These are phyloP conservation scores for Ganoderma multipileum DNA, from an alignment of 1,284 basidiomycete species.

Conservation along the genomic window DNA sequence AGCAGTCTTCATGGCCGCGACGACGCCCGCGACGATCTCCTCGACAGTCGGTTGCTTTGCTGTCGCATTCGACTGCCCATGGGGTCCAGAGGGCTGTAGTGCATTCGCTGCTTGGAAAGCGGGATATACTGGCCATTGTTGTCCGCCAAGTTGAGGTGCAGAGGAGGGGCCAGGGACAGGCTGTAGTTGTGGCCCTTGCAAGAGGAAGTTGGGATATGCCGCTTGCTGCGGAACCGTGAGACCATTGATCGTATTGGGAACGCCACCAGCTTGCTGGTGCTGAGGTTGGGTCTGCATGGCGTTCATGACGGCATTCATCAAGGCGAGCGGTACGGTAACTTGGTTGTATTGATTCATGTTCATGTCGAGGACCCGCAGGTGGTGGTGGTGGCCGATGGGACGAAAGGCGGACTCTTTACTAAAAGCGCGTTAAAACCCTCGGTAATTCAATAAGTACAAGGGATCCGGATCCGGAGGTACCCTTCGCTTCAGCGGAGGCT, in stretches of 20 bases:
- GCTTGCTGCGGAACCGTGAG: background rate
- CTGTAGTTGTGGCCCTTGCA: background rate
- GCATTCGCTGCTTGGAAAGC: background rate
- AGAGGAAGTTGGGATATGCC: background rate
- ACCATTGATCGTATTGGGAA: background rate
- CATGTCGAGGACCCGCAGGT: background rate
- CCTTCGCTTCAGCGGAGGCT: background rate
- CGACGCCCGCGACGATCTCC: background rate
- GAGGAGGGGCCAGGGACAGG: background rate
- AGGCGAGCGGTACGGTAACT: constrained; percentile 1
- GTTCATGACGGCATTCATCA: background rate
- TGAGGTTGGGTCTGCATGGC: background rate
- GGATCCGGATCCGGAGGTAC: too few species aligned
- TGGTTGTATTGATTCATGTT: constrained; percentile 7
- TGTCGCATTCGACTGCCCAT: background rate
- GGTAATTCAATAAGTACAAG: background rate
- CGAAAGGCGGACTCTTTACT: background rate
- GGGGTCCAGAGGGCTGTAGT: background rate
- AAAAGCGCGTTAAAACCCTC: background rate
- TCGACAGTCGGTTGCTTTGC: background rate
- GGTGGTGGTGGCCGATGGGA: background rate
- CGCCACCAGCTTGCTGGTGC: background rate
- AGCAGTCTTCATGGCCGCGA: background rate
- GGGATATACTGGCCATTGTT: background rate
- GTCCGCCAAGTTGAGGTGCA: background rate